Evolutionary conservation across 2,329 filamentous ascomycete genomes (phyloP).

Genomic region (Ophiosphaerella narmari): DNA sequence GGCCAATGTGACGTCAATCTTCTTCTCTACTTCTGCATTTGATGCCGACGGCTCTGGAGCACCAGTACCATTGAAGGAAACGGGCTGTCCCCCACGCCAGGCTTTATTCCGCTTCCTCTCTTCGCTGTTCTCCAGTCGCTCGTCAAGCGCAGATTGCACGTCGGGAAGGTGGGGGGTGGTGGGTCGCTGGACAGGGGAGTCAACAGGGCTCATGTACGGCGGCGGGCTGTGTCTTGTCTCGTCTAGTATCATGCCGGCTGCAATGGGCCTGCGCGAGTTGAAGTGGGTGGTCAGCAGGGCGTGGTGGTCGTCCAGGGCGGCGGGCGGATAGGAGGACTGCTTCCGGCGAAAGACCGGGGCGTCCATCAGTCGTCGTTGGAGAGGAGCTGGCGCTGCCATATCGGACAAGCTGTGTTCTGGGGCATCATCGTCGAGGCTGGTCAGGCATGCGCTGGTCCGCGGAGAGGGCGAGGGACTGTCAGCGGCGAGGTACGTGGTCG

Average conservation of each 20-base stretch:
- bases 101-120: constrained; percentile 54
- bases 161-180: constrained; percentile 34
- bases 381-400: constrained; percentile 36
- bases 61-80: constrained; percentile 46
- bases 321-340: constrained; percentile 26
- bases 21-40: constrained; percentile 61
- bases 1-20: constrained; percentile 66
- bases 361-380: constrained; percentile 40
- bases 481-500: constrained; percentile 62
- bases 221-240: constrained; percentile 36
- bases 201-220: constrained; percentile 45
- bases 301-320: constrained; percentile 36
- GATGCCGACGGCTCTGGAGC: constrained; percentile 48
- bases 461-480: constrained; percentile 52
- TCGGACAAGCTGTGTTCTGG: constrained; percentile 29
- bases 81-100: constrained; percentile 56
- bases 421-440: constrained; percentile 31
- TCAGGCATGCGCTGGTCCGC: constrained; percentile 33
- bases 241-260: constrained; percentile 26
- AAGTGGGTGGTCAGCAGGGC: constrained; percentile 39
- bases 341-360: constrained; percentile 38
- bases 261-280: constrained; percentile 30
- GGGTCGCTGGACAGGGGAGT: constrained; percentile 41
- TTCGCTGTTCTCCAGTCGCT: constrained; percentile 40
- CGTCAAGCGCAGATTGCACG: constrained; percentile 27